These are phyloP conservation scores for Phytophthora vignae DNA, from an alignment of 352 stramenopile genomes.

Conservation along the genomic window DNA sequence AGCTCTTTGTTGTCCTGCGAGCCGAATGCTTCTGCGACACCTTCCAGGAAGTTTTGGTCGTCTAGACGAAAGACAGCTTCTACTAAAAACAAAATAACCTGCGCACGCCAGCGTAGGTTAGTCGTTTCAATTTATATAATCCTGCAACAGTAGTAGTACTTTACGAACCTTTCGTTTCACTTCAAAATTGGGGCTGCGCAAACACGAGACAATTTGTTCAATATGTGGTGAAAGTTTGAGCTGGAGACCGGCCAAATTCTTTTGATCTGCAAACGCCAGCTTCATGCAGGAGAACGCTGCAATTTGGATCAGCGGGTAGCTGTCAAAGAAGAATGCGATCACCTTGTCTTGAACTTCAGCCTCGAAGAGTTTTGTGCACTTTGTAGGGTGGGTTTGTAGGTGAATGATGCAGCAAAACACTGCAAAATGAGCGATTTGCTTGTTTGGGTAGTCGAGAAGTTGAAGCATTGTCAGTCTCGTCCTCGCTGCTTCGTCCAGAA, in stretches of 20 bases:
- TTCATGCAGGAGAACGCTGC: slow-evolving; percentile 38
- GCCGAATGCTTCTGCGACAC: slow-evolving; percentile 22
- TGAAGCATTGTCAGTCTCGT: slow-evolving; percentile 29
- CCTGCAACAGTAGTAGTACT: background rate
- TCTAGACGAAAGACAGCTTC: slow-evolving; percentile 31
- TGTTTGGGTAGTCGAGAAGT: slow-evolving; percentile 28
- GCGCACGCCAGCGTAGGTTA: background rate
- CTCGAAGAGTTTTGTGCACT: slow-evolving; percentile 27
- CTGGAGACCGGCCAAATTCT: slow-evolving; percentile 10
- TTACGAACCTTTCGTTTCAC: slow-evolving; percentile 34
- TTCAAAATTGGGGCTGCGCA: slow-evolving; percentile 26
- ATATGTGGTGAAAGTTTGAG: slow-evolving; percentile 15
- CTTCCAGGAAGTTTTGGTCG: slow-evolving; percentile 25
- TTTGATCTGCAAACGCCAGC: slow-evolving; percentile 27
- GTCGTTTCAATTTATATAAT: background rate
- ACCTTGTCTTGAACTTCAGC: slow-evolving; percentile 26
- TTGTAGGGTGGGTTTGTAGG: slow-evolving; percentile 24
- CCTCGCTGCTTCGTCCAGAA: slow-evolving; percentile 29
- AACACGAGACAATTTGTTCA: slow-evolving; percentile 24
- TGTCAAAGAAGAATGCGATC: slow-evolving; percentile 29
- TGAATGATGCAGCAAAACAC: slow-evolving; percentile 25
- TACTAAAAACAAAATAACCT: slow-evolving; percentile 31
- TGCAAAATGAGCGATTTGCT: slow-evolving; percentile 19
- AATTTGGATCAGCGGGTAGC: slow-evolving; percentile 26
- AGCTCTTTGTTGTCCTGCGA: slow-evolving; percentile 16